A percentile compares a stretch with the other conserved stretches of the same genome.
These are phyloP conservation scores for Fusarium sp. DNA, from an alignment of 2,329 filamentous ascomycete genomes.

Conservation along the genomic window DNA sequence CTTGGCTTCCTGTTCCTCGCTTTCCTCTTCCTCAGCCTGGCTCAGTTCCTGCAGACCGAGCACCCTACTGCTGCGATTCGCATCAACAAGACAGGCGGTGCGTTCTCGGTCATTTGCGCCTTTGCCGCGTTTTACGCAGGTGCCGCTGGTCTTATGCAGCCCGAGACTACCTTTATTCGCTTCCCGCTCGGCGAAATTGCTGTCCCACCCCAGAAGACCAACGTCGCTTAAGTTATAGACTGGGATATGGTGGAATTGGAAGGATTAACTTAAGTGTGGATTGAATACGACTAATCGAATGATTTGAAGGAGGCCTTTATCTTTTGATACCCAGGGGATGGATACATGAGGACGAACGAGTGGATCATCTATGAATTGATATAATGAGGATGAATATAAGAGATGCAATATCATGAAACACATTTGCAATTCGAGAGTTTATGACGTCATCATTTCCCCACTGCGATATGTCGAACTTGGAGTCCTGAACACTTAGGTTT, in stretches of 20 bases:
- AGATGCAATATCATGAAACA: background rate
- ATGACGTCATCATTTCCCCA: slow-evolving; percentile 20
- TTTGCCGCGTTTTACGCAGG: slow-evolving; percentile 59
- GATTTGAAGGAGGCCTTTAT: background rate
- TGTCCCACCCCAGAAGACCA: slow-evolving; percentile 41
- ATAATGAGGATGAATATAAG: background rate
- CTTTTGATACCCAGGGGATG: background rate
- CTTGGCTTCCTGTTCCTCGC: slow-evolving; percentile 72
- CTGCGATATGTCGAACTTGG: no score
- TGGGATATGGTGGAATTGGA: background rate
- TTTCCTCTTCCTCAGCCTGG: slow-evolving; percentile 72
- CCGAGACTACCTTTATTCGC: slow-evolving; percentile 59
- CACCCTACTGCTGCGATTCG: slow-evolving; percentile 57
- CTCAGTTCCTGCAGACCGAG: slow-evolving; percentile 64
- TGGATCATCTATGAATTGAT: background rate
- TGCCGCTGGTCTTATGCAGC: slow-evolving; percentile 58
- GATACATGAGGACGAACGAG: no score
- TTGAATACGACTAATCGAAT: background rate
- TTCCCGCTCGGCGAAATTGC: slow-evolving; percentile 59
- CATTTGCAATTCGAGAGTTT: background rate
- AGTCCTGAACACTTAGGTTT: no score
- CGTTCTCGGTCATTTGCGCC: slow-evolving; percentile 56
- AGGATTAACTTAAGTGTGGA: background rate
- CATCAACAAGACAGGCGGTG: slow-evolving; percentile 61
- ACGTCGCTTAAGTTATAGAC: slow-evolving; percentile 35